Evolutionary conservation across 257 asterid genomes (phyloP), one percentile per base, ranked within the genome.

Genomic region (Scutellaria minor): DNA sequence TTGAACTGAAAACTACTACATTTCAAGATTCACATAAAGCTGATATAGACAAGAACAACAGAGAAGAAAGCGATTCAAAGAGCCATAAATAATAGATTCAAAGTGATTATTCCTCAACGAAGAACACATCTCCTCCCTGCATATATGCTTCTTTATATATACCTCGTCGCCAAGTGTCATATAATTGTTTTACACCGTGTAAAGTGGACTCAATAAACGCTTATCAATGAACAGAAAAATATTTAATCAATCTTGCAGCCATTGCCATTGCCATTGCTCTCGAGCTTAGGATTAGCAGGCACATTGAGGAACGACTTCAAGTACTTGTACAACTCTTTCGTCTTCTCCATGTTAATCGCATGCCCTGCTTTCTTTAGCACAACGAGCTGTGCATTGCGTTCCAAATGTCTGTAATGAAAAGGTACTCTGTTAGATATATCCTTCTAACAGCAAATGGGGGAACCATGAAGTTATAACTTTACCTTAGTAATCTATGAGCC

Each of bases 311-410:
- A 88, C 24, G 86, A 75, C 77, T 87, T 87, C 86, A 90, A 46
- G 64, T 84, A 74, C 62, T 72, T 80, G 74, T 78, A 90, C 8
- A 88, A 65, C 66, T 85, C 91, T 80, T 87, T 92, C 2, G 96
- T 78, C 68, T 85, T 87, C 88, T 90, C 97, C 71, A 88, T 69
- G 53, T 88, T 88, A 54, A 92, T 83, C 0, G 98, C 98, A 74
- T 92, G 97, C 35, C 97, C 98, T 6, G 95, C 94, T 6, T 88
- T 82, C 80, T 88, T 88, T 10, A 90, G 45, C 11, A 92, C 77
- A 18, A 85, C 90, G 0, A 91, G 85, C 79, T 85, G 72, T 1
- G 92, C 86, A 6, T 82, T 86, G 66, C 77, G 71, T 0, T 79
- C 94, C 87, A 92, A 77, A 85, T 92, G 98, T 80, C 97, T 89